These are phyloP conservation scores for Elongisporangium anandrum DNA, from an alignment of 352 stramenopile genomes.

Conservation along the genomic window DNA sequence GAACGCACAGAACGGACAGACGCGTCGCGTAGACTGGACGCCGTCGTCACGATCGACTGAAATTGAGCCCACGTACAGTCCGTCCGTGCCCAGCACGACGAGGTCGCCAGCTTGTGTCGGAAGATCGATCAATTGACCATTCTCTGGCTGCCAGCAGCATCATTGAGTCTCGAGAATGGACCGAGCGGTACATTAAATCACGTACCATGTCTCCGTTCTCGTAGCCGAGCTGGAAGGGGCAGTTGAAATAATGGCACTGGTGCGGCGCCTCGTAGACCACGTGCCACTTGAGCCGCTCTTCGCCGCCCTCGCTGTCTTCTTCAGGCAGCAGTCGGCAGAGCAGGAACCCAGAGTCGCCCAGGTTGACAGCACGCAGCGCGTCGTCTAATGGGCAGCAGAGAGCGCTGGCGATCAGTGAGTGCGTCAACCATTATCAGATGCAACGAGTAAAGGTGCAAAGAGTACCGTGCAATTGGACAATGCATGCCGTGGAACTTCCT, in stretches of 20 bases:
- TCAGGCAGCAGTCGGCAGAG: constrained; percentile 73
- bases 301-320: constrained; percentile 14
- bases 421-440: neutral
- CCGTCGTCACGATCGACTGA: neutral
- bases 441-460: neutral
- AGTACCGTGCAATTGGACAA: constrained; percentile 74
- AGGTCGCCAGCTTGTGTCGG: constrained; percentile 86
- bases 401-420: neutral
- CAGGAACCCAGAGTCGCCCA: constrained; percentile 94
- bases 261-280: constrained; percentile 88
- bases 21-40: neutral
- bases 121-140: constrained; percentile 87
- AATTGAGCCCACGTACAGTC: constrained; percentile 56
- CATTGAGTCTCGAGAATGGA: constrained; percentile 5
- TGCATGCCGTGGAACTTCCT: constrained; percentile 83
- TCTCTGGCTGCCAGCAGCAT: constrained; percentile 59
- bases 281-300: constrained; percentile 40
- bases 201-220: constrained; percentile 87
- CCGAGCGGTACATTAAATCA: no score
- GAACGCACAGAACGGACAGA: neutral
- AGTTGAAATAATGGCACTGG: constrained; percentile 97
- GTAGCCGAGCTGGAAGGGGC: constrained; percentile 91
- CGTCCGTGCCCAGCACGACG: constrained; percentile 92
- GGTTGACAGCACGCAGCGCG: constrained; percentile 83
- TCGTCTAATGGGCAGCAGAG: constrained; percentile 21